Evolutionary conservation across 352 stramenopile species (phyloP), one percentile per base, ranked within the genome.

Genomic region (Phytophthora litchii): DNA sequence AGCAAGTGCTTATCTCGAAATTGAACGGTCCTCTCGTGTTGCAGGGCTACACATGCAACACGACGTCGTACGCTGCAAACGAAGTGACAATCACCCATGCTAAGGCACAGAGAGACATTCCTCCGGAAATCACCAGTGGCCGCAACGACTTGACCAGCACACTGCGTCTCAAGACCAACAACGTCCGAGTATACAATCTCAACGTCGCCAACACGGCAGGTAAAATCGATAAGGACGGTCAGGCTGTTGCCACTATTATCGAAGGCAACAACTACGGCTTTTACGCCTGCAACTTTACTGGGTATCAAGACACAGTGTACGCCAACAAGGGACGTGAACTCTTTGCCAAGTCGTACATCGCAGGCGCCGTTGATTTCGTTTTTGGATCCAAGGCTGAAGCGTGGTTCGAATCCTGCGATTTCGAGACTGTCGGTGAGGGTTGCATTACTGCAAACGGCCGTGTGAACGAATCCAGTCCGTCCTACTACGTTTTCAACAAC

Each of bases 361-460:
- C 3, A 2, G 49, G 50, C 11, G 37, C 50, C 0, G 37, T 57
- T 1, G 50, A 57, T 17, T 57, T 49, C 9, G 45, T 57, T 4
- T 57, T 57, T 9, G 49, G 49, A 1, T 7, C 7, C 1, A 4
- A 19, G 13, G 37, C 49, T 6, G 1, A 11, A 8, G 38, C 21
- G 25, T 59, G 29, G 14, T 56, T 36, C 16, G 21, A 56, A 14
- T 12, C n/a, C 8, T 56, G 48, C 37, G 48, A 56, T 12, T 34
- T 56, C 9, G 38, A 47, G 13, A 41, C 36, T 16, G 17, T 56
- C 12, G 49, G 37, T 10, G 11, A 21, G 31, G 49, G 49, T 2
- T 41, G 10, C 29, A 57, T 57, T 12, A 49, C 50, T 16, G 50
- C 50, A 17, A 58, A 49, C 27, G 50, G 50, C 17, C 50, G 50